A percentile compares a stretch with the other conserved stretches of the same genome.
phyloP scores from a whole-genome alignment of 2,329 filamentous ascomycete species.

The Colletotrichum kahawae region DNA sequence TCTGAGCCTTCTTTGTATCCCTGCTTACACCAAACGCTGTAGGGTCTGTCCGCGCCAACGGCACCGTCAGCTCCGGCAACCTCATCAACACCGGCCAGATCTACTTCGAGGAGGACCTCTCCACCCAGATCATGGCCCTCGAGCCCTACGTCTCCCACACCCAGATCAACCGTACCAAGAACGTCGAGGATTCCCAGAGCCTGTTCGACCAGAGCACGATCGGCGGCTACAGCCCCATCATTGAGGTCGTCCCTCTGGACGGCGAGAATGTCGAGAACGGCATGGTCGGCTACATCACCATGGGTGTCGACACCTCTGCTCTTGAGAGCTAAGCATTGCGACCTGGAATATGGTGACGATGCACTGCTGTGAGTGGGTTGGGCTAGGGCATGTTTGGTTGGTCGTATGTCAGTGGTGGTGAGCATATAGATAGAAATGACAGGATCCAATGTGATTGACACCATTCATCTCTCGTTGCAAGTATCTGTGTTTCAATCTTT shows the following conservation, averaged over 20 bases:
- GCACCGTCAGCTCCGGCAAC: slow-evolving; percentile 18
- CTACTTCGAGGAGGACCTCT: slow-evolving; percentile 1
- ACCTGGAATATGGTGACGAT: background rate
- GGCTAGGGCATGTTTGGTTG: background rate
- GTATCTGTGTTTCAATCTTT: background rate
- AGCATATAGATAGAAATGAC: background rate
- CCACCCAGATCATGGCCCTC: slow-evolving; percentile 45
- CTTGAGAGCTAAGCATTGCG: background rate
- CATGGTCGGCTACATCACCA: slow-evolving; percentile 2
- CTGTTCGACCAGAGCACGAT: background rate
- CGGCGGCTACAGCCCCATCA: background rate
- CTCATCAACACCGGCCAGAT: slow-evolving; percentile 32
- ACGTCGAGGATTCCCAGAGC: background rate
- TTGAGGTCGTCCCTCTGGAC: background rate
- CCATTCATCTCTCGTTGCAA: background rate
- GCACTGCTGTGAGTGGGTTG: background rate
- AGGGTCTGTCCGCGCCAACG: slow-evolving; percentile 19
- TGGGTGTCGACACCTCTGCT: background rate
- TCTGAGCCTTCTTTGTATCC: too few relatives aligned
- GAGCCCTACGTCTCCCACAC: slow-evolving; percentile 53
- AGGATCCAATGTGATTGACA: background rate
- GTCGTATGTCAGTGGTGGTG: background rate
- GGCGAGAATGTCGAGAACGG: background rate
- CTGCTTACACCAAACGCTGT: too few relatives aligned
- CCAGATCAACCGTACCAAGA: slow-evolving; percentile 8